A percentile compares a stretch with the other conserved stretches of the same genome.
Conservation (phyloP, 2,329 filamentous ascomycete genomes). For the Aspergillus melleus region DNA sequence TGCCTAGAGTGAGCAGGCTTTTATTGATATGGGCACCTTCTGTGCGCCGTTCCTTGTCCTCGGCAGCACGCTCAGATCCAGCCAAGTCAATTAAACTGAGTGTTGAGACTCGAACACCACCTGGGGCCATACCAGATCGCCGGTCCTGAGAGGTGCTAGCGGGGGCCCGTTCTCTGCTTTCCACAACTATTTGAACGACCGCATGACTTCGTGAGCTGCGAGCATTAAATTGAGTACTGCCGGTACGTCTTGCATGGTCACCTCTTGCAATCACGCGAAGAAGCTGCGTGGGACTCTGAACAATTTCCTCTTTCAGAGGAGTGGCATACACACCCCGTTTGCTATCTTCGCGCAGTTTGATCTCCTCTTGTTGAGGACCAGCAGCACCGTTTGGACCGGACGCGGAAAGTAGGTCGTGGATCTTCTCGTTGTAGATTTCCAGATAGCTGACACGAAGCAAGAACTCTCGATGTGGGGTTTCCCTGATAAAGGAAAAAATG, state of each 20-base stretch:
- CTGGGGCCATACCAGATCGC: slow-evolving; percentile 70
- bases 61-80: slow-evolving; percentile 92
- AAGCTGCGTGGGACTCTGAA: slow-evolving; percentile 94
- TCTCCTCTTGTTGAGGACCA: slow-evolving; percentile 74
- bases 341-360: slow-evolving; percentile 93
- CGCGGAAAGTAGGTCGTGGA: slow-evolving; percentile 86
- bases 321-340: slow-evolving; percentile 96
- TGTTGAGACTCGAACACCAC: slow-evolving; percentile 92
- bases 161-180: slow-evolving; percentile 84
- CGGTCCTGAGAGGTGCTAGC: slow-evolving; percentile 58
- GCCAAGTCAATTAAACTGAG: slow-evolving; percentile 94
- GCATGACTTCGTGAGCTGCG: slow-evolving; percentile 97
- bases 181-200: slow-evolving; percentile 97
- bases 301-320: slow-evolving; percentile 95
- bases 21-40: slow-evolving; percentile 99
- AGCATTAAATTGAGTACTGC: slow-evolving; percentile 95
- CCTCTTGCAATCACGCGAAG: slow-evolving; percentile 92
- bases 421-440: slow-evolving; percentile 98
- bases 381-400: slow-evolving; percentile 59
- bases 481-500: slow-evolving; percentile 98
- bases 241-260: slow-evolving; percentile 84
- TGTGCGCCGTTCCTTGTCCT: slow-evolving; percentile 87
- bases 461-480: slow-evolving; percentile 93
- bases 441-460: slow-evolving; percentile 93
- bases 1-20: slow-evolving; percentile 89